Evolutionary conservation across 2,329 filamentous ascomycete species (phyloP).

Genomic region (Chrysoporthe puriensis): DNA sequence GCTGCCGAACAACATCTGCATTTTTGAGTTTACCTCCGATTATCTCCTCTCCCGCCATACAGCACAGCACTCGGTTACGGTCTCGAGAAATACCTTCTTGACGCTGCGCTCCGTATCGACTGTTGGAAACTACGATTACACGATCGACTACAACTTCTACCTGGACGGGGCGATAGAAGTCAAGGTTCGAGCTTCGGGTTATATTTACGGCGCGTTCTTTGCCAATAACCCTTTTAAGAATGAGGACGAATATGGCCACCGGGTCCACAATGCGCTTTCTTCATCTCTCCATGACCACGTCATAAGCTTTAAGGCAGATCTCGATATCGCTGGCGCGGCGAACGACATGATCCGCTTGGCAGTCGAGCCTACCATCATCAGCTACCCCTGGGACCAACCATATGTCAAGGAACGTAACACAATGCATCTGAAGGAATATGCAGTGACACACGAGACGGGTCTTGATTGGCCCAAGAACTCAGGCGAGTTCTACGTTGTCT

Average conservation of each 20-base stretch:
- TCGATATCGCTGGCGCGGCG: slow-evolving; percentile 40
- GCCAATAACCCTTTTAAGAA: slow-evolving; percentile 33
- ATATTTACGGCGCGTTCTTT: slow-evolving; percentile 42
- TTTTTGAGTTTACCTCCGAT: slow-evolving; percentile 44
- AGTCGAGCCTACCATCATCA: slow-evolving; percentile 38
- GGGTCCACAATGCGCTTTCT: slow-evolving; percentile 39
- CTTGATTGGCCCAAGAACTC: slow-evolving; percentile 39
- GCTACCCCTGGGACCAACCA: slow-evolving; percentile 28
- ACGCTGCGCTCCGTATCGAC: slow-evolving; percentile 45
- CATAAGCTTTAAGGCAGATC: slow-evolving; percentile 46
- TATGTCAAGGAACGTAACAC: slow-evolving; percentile 26
- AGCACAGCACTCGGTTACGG: slow-evolving; percentile 36
- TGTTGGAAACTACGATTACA: slow-evolving; percentile 49
- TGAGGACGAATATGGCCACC: slow-evolving; percentile 41
- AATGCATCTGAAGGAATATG: slow-evolving; percentile 26
- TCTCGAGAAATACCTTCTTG: slow-evolving; percentile 38
- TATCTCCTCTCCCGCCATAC: slow-evolving; percentile 43
- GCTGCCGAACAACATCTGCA: slow-evolving; percentile 41
- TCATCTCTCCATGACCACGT: slow-evolving; percentile 46
- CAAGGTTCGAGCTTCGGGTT: slow-evolving; percentile 43
- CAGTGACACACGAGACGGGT: slow-evolving; percentile 20
- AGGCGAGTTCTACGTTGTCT: slow-evolving; percentile 45
- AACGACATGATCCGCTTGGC: slow-evolving; percentile 41
- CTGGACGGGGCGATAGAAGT: slow-evolving; percentile 44
- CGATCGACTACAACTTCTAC: slow-evolving; percentile 41